Conservation (phyloP, 169 alveolate species). For the Plasmodium ovale region DNA sequence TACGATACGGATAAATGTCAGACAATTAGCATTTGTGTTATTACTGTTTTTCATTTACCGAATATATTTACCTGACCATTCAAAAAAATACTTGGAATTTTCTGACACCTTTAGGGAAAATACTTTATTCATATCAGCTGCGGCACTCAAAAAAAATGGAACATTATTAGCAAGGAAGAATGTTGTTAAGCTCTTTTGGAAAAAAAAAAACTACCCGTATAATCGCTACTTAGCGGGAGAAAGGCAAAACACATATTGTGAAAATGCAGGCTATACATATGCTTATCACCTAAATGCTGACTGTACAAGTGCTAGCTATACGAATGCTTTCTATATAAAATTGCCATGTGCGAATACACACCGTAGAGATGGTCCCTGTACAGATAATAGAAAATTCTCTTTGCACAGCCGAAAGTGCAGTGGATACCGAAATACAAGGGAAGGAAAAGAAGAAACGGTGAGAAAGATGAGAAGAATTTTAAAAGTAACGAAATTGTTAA, state of each 20-base stretch:
- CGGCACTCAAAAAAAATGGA: not conserved
- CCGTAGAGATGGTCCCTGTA: too few species aligned
- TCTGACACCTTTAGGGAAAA: not conserved
- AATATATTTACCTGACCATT: slow-evolving; percentile 1
- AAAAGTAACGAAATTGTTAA: slow-evolving; percentile 69
- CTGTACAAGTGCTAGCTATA: too few species aligned
- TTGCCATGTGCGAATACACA: too few species aligned
- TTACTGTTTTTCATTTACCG: slow-evolving; percentile 30
- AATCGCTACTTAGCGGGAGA: not conserved
- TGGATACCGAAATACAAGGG: slow-evolving; percentile 73
- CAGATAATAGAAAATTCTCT: not conserved
- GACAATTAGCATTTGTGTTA: slow-evolving; percentile 18
- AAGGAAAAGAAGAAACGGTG: slow-evolving; percentile 68
- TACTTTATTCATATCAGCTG: not conserved
- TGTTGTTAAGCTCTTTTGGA: not conserved
- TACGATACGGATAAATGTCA: not conserved
- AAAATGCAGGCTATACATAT: too few species aligned
- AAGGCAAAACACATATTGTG: not conserved
- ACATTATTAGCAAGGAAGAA: not conserved
- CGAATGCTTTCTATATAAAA: too few species aligned
- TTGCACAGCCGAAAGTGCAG: slow-evolving; percentile 68
- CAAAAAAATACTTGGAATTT: not conserved
- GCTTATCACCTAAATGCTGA: too few species aligned
- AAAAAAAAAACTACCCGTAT: not conserved
- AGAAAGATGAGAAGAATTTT: slow-evolving; percentile 72